These are phyloP conservation scores for Teratosphaeria pseudoeucalypti DNA, from an alignment of 2,329 filamentous ascomycete species.

Conservation along the genomic window DNA sequence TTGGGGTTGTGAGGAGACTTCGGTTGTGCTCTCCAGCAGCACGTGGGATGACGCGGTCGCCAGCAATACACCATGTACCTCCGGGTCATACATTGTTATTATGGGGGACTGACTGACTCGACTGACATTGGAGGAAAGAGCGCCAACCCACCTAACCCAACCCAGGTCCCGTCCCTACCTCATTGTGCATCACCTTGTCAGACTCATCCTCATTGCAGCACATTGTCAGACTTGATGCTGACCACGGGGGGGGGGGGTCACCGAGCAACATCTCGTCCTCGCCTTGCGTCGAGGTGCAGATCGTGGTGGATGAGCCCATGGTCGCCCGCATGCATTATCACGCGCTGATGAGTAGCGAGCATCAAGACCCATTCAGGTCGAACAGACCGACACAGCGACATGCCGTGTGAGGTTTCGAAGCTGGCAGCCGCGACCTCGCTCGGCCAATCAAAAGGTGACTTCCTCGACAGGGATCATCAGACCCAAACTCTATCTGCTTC, in stretches of 20 bases:
- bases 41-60: not conserved
- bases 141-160: not conserved
- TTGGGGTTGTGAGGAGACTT: not conserved
- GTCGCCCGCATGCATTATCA: too few species aligned
- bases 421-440: not conserved
- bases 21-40: not conserved
- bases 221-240: not conserved
- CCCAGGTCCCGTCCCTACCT: too few species aligned
- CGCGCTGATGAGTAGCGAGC: not conserved
- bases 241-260: not conserved
- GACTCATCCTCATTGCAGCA: not conserved
- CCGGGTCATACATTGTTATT: too few species aligned
- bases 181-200: not conserved
- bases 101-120: too few species aligned
- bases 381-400: not conserved
- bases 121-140: not conserved
- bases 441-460: not conserved
- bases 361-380: not conserved
- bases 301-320: not conserved
- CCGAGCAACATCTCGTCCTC: not conserved
- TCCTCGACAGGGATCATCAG: not conserved
- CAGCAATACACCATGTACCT: not conserved
- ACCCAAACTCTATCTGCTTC: not conserved
- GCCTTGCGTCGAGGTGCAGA: not conserved
- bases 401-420: not conserved